A percentile compares a stretch with the other conserved stretches of the same genome.
Evolutionary conservation across 2,329 filamentous ascomycete genomes (phyloP).

Genomic region (Tolypocladium sp.): DNA sequence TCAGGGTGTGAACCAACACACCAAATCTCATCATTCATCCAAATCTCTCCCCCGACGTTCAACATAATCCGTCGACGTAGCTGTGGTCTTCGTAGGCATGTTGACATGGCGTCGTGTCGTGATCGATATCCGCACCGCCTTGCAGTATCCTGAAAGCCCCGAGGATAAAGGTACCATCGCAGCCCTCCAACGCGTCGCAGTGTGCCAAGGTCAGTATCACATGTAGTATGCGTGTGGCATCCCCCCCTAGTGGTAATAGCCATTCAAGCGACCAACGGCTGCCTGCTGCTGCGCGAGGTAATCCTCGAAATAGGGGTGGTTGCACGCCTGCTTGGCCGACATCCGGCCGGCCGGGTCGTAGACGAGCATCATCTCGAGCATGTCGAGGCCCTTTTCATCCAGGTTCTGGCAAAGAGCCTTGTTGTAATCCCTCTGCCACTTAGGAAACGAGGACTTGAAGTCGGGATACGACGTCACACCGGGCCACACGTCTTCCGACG

Average conservation of each 20-base stretch:
- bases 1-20: neutral
- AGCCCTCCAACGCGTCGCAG: neutral
- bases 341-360: slow-evolving; percentile 83
- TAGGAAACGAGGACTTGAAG: slow-evolving; percentile 86
- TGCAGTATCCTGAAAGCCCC: slow-evolving; percentile 12
- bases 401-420: slow-evolving; percentile 61
- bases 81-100: neutral
- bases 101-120: neutral
- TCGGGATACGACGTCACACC: slow-evolving; percentile 92
- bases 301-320: slow-evolving; percentile 70
- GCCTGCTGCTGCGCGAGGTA: slow-evolving; percentile 20
- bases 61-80: neutral
- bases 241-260: slow-evolving; percentile 26
- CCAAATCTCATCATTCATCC: neutral
- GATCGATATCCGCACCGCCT: neutral
- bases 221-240: slow-evolving; percentile 1
- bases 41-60: neutral
- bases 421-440: slow-evolving; percentile 68
- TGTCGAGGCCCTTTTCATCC: slow-evolving; percentile 61
- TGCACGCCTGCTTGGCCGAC: slow-evolving; percentile 78
- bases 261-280: slow-evolving; percentile 18
- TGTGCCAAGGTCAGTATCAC: neutral
- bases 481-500: slow-evolving; percentile 74
- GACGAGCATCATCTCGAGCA: slow-evolving; percentile 63
- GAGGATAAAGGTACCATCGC: neutral